Evolutionary conservation across 1,284 basidiomycete species (phyloP).

Genomic region (Sparassis latifolia): DNA sequence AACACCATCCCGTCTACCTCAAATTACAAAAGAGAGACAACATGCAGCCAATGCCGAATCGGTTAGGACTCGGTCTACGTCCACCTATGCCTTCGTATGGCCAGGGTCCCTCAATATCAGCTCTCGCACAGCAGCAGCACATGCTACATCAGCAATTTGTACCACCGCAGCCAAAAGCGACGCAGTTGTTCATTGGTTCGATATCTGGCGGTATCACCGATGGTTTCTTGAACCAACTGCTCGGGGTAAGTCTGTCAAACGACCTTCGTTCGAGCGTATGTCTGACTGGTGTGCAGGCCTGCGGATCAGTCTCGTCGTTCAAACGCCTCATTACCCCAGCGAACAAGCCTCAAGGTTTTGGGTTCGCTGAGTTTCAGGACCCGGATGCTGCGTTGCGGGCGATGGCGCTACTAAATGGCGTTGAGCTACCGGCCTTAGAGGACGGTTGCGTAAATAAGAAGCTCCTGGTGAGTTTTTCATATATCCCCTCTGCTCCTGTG

Average conservation of each 20-base stretch:
- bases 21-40: conserved; percentile 1
- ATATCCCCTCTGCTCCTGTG: too few relatives aligned
- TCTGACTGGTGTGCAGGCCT: conserved; percentile 49
- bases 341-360: conserved; percentile 92
- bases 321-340: conserved; percentile 86
- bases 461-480: conserved; percentile 58
- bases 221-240: conserved; percentile 66
- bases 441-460: conserved; percentile 83
- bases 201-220: conserved; percentile 92
- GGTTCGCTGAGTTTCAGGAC: conserved; percentile 89
- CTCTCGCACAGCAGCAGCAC: conserved; percentile 80
- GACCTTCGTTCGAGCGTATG: neutral
- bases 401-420: conserved; percentile 72
- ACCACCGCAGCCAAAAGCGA: conserved; percentile 51
- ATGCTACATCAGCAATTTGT: conserved; percentile 51
- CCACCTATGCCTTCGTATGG: conserved; percentile 77
- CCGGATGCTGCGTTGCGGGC: conserved; percentile 84
- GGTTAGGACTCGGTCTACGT: conserved; percentile 79
- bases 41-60: conserved; percentile 71
- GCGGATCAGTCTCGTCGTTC: conserved; percentile 81
- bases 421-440: conserved; percentile 83
- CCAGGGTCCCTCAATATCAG: conserved; percentile 81
- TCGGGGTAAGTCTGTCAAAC: conserved; percentile 51
- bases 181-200: conserved; percentile 86
- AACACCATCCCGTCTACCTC: too few relatives aligned